Conservation (phyloP, 2,329 filamentous ascomycete species). For the Colletotrichum orbiculare region DNA sequence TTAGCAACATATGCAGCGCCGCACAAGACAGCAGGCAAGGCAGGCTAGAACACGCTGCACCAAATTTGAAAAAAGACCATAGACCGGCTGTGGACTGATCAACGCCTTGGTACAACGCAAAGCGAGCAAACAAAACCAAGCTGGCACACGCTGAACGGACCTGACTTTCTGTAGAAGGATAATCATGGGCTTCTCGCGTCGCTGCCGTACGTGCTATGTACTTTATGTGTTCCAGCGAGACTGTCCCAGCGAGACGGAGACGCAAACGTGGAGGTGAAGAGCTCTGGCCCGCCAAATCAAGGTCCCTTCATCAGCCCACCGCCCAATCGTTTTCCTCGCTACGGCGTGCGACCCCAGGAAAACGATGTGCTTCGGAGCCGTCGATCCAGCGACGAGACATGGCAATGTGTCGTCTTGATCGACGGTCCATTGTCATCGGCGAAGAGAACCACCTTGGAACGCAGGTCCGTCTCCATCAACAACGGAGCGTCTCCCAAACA, state of each 20-base stretch:
- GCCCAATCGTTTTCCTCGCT: slow-evolving; percentile 15
- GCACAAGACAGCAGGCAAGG: slow-evolving; percentile 19
- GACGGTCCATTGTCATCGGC: slow-evolving; percentile 17
- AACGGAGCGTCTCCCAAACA: slow-evolving; percentile 23
- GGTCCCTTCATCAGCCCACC: neutral
- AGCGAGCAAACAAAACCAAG: neutral
- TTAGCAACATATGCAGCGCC: slow-evolving; percentile 31
- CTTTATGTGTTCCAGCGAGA: no score
- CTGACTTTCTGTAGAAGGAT: neutral
- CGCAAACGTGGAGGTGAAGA: no score
- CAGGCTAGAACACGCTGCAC: slow-evolving; percentile 30
- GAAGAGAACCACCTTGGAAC: slow-evolving; percentile 15
- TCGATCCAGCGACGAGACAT: slow-evolving; percentile 21
- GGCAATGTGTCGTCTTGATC: slow-evolving; percentile 35
- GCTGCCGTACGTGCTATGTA: no score
- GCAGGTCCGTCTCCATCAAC: slow-evolving; percentile 9
- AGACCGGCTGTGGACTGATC: slow-evolving; percentile 22
- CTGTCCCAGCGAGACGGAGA: no score
- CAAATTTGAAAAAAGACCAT: slow-evolving; percentile 4
- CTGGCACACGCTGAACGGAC: neutral
- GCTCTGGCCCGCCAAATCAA: neutral
- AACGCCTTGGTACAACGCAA: slow-evolving; percentile 19
- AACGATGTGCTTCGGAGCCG: slow-evolving; percentile 23
- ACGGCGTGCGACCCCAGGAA: slow-evolving; percentile 9
- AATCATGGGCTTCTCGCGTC: no score